phyloP scores from a whole-genome alignment of 108 stramenopile species.

The Cyclotella choctawhatcheeana region DNA sequence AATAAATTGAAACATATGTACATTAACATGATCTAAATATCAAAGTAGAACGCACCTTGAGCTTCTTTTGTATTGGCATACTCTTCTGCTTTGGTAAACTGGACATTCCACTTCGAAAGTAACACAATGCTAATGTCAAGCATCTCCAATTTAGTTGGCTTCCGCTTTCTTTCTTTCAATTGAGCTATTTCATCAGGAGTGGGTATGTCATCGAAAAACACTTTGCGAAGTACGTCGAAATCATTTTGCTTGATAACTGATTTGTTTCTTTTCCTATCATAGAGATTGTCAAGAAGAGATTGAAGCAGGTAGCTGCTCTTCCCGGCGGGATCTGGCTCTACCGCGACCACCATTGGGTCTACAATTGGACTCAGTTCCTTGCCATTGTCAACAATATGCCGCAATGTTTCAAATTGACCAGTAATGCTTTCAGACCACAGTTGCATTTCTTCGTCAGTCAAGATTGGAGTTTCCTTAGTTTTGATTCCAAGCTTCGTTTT shows the following conservation, averaged over 20 bases:
- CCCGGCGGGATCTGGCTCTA: not conserved
- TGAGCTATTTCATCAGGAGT: not conserved
- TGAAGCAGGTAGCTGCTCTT: conserved; percentile 1
- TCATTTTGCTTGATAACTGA: not conserved
- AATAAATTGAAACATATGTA: too few species aligned
- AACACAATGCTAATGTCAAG: not conserved
- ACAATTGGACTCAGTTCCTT: not conserved
- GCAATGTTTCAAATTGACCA: not conserved
- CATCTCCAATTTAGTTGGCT: too few species aligned
- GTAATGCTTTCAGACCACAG: not conserved
- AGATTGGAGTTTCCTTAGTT: not conserved
- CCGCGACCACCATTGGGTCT: not conserved
- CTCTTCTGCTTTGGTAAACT: conserved; percentile 8
- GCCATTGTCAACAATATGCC: too few species aligned
- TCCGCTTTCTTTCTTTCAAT: too few species aligned
- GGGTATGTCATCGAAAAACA: not conserved
- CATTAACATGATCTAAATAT: not conserved
- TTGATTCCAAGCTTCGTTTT: conserved; percentile 1
- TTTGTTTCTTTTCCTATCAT: not conserved
- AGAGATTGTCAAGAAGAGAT: not conserved
- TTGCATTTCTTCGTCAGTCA: not conserved
- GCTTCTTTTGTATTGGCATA: not conserved
- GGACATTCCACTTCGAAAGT: conserved; percentile 23
- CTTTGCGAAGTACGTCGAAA: not conserved
- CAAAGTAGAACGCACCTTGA: not conserved